Evolutionary conservation across 768 basidiomycete genomes (phyloP), one percentile per base, ranked within the genome.

Genomic region (Pholiota microspora): DNA sequence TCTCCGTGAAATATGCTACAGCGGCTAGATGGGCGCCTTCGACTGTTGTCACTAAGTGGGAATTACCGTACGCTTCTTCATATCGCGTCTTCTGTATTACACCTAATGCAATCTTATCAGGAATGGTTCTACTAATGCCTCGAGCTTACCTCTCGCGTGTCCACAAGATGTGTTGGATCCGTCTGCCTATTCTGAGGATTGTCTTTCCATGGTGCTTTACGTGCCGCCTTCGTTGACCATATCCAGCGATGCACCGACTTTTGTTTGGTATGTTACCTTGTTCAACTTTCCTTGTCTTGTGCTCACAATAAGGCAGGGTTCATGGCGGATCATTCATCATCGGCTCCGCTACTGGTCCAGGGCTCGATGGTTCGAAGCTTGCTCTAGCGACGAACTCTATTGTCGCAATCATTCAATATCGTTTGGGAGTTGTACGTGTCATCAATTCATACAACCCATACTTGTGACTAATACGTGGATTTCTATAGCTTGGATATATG

Each of bases 321-420:
- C 94, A 94, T 59, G 94, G 93, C 8, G 93, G 94, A 18, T 92
- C 92, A 0, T 91, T 89, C 67, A 71, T 81, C 47, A 61, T 73
- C 3, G 92, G 94, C 6, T 86, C 86, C 34, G 85, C 88, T 3
- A 85, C 82, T 7, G 82, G 73, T 23, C 78, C 88, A 12, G 89
- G 85, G 27, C 71, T 96, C 9, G 89, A 93, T 67, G 92, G 90
- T 1, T 86, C 88, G 6, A 80, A 77, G 3, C 80, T 94, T 13
- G 91, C 92, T 0, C 63, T 77, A 23, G 79, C 81, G 1, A 88
- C 88, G 5, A 77, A 83, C 45, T 86, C 90, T 4, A 85, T 94
- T 52, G 89, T 94, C 15, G 86, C 85, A 7, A 85, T 91, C 13
- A 74, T 92, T 24, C 92, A 94, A 66, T 93, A 94, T 64, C 83